Evolutionary conservation across 352 stramenopile genomes (phyloP), one percentile per base, ranked within the genome.

Genomic region (Pythium volutum): DNA sequence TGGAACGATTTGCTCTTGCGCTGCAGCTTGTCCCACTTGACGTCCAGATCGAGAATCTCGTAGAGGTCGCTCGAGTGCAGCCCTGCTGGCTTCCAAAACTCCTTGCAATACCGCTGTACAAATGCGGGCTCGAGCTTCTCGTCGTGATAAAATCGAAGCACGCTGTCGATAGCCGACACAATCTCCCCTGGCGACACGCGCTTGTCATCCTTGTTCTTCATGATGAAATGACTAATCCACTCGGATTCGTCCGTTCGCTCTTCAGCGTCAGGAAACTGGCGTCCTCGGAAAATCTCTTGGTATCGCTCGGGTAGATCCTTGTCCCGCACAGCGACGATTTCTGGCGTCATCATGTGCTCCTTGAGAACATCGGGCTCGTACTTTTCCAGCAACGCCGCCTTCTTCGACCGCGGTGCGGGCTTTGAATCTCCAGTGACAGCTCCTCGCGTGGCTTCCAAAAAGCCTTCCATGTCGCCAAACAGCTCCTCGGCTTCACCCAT

Each of bases 101-200:
- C 87, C 66, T 96, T 96, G 70, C 74, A 93, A 67, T 96, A 96
- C n/a, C 85, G 79, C 66, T 95, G 86, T 8, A 96, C 87, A 64
- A 93, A 96, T 11, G 86, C 74, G 5, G 87, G 87, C 59, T 96
- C 87, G 2, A 96, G 67, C 39, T 95, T 93, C 47, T 96, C 87
- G 26, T 95, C 85, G 54, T 96, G 87, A 36, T 96, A 96, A 42
- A 95, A 96, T 11, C 84, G 82, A 49, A 96, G 66, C 4, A 96
- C 86, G 15, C 74, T 94, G 57, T 96, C 87, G 58, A 96, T 95
- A 1, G 87, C 87, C 9, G 85, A 94, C 58, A 96, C 85, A 48
- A 95, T 88, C 59, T 95, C 82, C 20, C 87, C 85, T 7, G 82
- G 79, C 11, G 80, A 89, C 5, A 66, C 53, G 5, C 48, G 47